A percentile compares a stretch with the other conserved stretches of the same genome.
Conservation (phyloP, 2,329 filamentous ascomycete species). For the Fusarium lateritium region DNA sequence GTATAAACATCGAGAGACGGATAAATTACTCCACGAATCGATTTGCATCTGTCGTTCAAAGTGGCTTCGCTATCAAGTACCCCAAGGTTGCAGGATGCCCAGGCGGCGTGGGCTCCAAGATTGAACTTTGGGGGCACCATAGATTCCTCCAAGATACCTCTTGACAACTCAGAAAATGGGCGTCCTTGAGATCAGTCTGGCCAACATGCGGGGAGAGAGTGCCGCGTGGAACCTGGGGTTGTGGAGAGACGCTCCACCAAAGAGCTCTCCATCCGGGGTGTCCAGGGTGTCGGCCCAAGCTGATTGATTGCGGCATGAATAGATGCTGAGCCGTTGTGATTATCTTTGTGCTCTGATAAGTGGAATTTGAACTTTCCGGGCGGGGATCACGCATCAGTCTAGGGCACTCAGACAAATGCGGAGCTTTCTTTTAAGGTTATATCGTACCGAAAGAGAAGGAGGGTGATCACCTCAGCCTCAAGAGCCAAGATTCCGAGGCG, state of each 20-base stretch:
- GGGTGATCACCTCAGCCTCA: slow-evolving; percentile 40
- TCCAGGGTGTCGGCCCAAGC: slow-evolving; percentile 10
- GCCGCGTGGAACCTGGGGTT: slow-evolving; percentile 43
- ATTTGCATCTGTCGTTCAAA: slow-evolving; percentile 10
- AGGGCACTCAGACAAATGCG: slow-evolving; percentile 21
- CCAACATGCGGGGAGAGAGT: slow-evolving; percentile 42
- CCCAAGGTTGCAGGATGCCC: slow-evolving; percentile 25
- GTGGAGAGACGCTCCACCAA: slow-evolving; percentile 44
- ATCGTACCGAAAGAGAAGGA: slow-evolving; percentile 24
- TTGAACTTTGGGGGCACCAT: slow-evolving; percentile 35
- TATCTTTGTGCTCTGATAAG: slow-evolving; percentile 34
- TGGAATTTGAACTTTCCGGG: slow-evolving; percentile 39
- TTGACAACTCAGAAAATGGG: slow-evolving; percentile 6
- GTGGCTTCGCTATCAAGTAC: slow-evolving; percentile 22
- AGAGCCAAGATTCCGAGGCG: slow-evolving; percentile 32
- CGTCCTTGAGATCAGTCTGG: slow-evolving; percentile 26
- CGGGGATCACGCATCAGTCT: slow-evolving; percentile 25
- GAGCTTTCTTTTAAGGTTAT: slow-evolving; percentile 35
- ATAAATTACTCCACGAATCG: slow-evolving; percentile 46
- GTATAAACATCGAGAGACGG: slow-evolving; percentile 21
- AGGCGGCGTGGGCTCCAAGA: slow-evolving; percentile 9
- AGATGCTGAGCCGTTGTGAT: not conserved
- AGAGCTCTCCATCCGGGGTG: slow-evolving; percentile 22
- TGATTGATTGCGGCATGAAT: slow-evolving; percentile 11
- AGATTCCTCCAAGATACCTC: slow-evolving; percentile 19